Evolutionary conservation across 257 asterid species (phyloP).

Genomic region (Fraxinus pennsylvanica): DNA sequence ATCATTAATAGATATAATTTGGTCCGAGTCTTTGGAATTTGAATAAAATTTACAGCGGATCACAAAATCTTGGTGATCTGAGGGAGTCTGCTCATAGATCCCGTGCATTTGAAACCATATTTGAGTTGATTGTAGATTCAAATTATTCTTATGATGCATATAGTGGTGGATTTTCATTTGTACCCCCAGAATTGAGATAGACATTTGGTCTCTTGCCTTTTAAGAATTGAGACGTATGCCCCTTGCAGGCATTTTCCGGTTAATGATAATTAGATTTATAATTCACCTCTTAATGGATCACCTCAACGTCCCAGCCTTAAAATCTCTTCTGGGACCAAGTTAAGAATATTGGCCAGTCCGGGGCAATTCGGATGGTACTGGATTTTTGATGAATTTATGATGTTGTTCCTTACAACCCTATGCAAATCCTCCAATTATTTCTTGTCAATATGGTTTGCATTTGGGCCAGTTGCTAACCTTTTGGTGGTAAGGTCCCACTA

Average conservation of each 20-base stretch:
- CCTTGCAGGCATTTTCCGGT: not conserved
- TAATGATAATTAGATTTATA: not conserved
- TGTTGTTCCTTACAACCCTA: not conserved
- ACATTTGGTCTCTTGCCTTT: not conserved
- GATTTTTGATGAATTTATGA: not conserved
- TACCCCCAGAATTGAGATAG: not conserved
- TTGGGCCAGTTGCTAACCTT: not conserved
- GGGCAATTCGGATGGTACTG: not conserved
- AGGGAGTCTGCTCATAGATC: not conserved
- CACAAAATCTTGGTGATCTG: not conserved
- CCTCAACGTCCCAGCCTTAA: not conserved
- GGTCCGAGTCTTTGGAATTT: not conserved
- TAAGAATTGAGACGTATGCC: not conserved
- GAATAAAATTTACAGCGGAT: not conserved
- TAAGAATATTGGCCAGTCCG: not conserved
- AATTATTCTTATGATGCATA: not conserved
- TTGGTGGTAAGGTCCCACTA: slow-evolving; percentile 2
- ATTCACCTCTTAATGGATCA: not conserved
- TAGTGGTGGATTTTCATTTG: not conserved
- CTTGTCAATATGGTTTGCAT: not conserved
- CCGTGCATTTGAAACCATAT: not conserved
- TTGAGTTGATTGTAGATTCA: not conserved
- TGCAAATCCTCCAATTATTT: not conserved
- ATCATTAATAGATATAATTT: not conserved
- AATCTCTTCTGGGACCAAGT: not conserved